Conservation (phyloP, 352 stramenopile genomes). For the Globisporangium alternatum region DNA sequence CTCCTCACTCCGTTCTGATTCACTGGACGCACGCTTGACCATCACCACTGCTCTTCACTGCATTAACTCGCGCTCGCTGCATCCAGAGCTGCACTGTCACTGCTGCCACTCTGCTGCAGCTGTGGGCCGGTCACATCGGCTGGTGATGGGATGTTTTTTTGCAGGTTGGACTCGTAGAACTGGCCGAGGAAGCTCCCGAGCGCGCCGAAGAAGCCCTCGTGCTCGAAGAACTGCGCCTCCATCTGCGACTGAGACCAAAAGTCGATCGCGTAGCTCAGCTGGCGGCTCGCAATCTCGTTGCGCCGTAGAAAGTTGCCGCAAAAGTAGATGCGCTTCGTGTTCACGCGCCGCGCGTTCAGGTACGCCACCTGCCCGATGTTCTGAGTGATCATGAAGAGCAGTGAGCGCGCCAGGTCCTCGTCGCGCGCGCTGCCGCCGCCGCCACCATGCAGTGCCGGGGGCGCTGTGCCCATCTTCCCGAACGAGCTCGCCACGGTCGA, state of each 20-base stretch:
- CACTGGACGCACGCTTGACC: background rate
- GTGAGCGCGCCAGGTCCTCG: slow-evolving; percentile 92
- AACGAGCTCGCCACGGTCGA: slow-evolving; percentile 95
- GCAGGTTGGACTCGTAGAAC: slow-evolving; percentile 20
- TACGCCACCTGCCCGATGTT: slow-evolving; percentile 96
- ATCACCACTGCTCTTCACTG: background rate
- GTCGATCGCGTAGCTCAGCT: slow-evolving; percentile 93
- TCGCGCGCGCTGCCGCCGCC: slow-evolving; percentile 51
- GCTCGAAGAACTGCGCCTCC: slow-evolving; percentile 91
- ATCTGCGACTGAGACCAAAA: slow-evolving; percentile 95
- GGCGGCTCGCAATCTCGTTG: slow-evolving; percentile 90
- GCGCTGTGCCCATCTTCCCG: slow-evolving; percentile 88
- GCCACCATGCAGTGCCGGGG: background rate
- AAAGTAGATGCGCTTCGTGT: slow-evolving; percentile 94
- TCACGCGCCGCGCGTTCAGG: slow-evolving; percentile 92
- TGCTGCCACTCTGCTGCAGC: background rate
- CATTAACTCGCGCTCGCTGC: background rate
- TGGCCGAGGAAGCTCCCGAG: slow-evolving; percentile 92
- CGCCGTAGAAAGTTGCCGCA: slow-evolving; percentile 96
- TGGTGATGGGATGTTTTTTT: slow-evolving; percentile 15
- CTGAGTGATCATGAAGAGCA: slow-evolving; percentile 99
- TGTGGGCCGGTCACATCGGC: background rate
- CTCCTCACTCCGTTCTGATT: background rate
- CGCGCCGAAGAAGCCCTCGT: slow-evolving; percentile 97
- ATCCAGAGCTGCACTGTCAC: background rate